A percentile compares a stretch with the other conserved stretches of the same genome.
These are phyloP conservation scores for Alternaria sp. DNA, from an alignment of 2,329 filamentous ascomycete species.

Conservation along the genomic window DNA sequence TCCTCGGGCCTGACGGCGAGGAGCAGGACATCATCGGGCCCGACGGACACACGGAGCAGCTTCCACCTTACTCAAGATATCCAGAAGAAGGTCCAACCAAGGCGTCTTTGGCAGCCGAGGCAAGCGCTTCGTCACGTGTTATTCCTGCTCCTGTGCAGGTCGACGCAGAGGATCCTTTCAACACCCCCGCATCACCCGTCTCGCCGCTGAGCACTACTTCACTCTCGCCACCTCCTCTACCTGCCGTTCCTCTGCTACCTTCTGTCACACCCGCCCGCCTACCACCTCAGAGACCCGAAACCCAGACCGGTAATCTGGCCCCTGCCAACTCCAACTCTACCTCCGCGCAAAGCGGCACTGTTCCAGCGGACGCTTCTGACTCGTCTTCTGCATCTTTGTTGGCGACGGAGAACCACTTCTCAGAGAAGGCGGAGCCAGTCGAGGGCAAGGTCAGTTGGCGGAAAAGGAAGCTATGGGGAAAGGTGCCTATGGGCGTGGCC, in stretches of 20 bases:
- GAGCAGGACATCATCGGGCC: slow-evolving; percentile 89
- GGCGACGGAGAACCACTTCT: slow-evolving; percentile 30
- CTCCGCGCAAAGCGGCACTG: slow-evolving; percentile 16
- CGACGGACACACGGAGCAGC: slow-evolving; percentile 86
- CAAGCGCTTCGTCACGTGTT: slow-evolving; percentile 44
- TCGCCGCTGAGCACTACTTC: slow-evolving; percentile 31
- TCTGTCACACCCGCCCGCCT: slow-evolving; percentile 39
- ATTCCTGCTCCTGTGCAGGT: slow-evolving; percentile 29
- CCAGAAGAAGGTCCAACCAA: slow-evolving; percentile 76
- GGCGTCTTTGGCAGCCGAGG: slow-evolving; percentile 54
- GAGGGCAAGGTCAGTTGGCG: slow-evolving; percentile 44
- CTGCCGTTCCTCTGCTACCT: slow-evolving; percentile 32
- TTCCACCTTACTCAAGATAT: slow-evolving; percentile 91
- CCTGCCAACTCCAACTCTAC: slow-evolving; percentile 25
- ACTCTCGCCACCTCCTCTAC: slow-evolving; percentile 28
- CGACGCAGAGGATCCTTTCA: slow-evolving; percentile 38
- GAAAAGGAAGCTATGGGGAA: slow-evolving; percentile 57
- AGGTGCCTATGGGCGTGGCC: slow-evolving; percentile 61
- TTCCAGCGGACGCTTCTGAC: slow-evolving; percentile 39
- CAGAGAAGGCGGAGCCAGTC: slow-evolving; percentile 41
- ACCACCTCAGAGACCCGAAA: slow-evolving; percentile 43
- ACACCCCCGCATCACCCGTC: slow-evolving; percentile 33
- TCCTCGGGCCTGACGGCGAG: slow-evolving; percentile 80
- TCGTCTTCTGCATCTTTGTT: slow-evolving; percentile 41
- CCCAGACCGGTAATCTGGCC: slow-evolving; percentile 39